Evolutionary conservation across 306 rosid genomes (phyloP).

Genomic region (Morella rubra): DNA sequence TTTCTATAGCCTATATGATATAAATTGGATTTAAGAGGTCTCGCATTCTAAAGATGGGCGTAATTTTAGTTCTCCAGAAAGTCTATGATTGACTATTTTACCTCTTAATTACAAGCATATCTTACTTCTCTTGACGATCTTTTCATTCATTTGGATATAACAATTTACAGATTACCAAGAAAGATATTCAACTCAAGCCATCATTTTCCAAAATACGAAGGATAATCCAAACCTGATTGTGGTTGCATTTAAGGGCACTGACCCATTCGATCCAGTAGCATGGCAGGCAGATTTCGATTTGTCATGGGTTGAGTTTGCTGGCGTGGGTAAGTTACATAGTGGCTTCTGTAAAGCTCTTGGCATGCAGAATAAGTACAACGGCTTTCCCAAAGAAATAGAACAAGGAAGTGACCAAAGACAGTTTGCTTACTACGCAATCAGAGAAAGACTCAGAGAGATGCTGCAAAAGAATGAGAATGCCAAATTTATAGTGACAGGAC

Average conservation of each 20-base stretch:
- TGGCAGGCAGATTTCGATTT: conserved; percentile 68
- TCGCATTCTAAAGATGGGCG: too few species aligned
- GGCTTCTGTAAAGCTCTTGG: conserved; percentile 79
- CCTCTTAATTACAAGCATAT: too few species aligned
- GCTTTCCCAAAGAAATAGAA: conserved; percentile 63
- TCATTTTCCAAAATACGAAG: conserved; percentile 45
- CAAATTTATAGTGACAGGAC: conserved; percentile 68
- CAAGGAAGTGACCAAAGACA: background rate
- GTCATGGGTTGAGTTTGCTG: conserved; percentile 60
- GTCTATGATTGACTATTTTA: too few species aligned
- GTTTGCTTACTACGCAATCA: conserved; percentile 60
- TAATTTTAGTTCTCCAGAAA: too few species aligned
- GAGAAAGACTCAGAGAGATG: conserved; percentile 37
- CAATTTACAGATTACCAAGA: conserved; percentile 48
- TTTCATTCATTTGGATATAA: background rate
- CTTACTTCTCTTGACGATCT: too few species aligned
- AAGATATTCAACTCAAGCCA: conserved; percentile 50
- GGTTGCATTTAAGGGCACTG: conserved; percentile 76
- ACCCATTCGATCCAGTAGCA: conserved; percentile 51
- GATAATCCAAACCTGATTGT: conserved; percentile 50
- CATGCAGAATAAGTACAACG: conserved; percentile 32
- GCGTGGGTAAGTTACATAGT: conserved; percentile 59
- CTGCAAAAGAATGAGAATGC: conserved; percentile 44
- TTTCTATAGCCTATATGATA: too few species aligned
- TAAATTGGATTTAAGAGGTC: too few species aligned